Evolutionary conservation across 1,284 basidiomycete genomes (phyloP).

Genomic region (Schizopora paradoxa): DNA sequence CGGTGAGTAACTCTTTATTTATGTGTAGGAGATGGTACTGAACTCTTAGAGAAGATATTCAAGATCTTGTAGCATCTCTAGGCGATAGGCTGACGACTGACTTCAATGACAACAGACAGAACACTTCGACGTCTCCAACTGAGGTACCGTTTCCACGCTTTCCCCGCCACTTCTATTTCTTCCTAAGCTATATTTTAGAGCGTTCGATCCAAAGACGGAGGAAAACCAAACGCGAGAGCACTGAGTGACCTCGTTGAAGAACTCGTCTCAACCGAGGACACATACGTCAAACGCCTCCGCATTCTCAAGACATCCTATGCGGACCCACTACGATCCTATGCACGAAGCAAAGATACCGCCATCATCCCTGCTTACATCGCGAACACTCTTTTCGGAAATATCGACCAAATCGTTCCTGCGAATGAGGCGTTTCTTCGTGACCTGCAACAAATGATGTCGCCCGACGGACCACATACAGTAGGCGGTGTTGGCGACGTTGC

Average conservation of each 20-base stretch:
- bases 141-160: background rate
- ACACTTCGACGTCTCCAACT: background rate
- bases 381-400: slow-evolving; percentile 89
- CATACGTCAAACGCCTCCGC: slow-evolving; percentile 46
- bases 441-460: slow-evolving; percentile 69
- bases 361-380: slow-evolving; percentile 89
- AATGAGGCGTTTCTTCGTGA: slow-evolving; percentile 85
- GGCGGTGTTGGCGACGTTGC: slow-evolving; percentile 82
- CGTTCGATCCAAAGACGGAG: slow-evolving; percentile 32
- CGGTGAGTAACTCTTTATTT: slow-evolving; percentile 39
- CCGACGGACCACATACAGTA: slow-evolving; percentile 50
- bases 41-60: slow-evolving; percentile 49
- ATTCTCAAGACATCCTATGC: slow-evolving; percentile 82
- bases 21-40: background rate
- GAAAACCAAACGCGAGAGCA: slow-evolving; percentile 51
- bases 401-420: slow-evolving; percentile 83
- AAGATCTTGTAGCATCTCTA: slow-evolving; percentile 71
- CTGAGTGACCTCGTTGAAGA: slow-evolving; percentile 69
- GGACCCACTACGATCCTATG: slow-evolving; percentile 82
- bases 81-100: slow-evolving; percentile 49
- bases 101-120: slow-evolving; percentile 23
- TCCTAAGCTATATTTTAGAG: background rate
- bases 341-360: slow-evolving; percentile 76
- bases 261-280: slow-evolving; percentile 25
- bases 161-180: slow-evolving; percentile 1